phyloP scores from a whole-genome alignment of 257 asterid species.

The Ilex aquifolium region DNA sequence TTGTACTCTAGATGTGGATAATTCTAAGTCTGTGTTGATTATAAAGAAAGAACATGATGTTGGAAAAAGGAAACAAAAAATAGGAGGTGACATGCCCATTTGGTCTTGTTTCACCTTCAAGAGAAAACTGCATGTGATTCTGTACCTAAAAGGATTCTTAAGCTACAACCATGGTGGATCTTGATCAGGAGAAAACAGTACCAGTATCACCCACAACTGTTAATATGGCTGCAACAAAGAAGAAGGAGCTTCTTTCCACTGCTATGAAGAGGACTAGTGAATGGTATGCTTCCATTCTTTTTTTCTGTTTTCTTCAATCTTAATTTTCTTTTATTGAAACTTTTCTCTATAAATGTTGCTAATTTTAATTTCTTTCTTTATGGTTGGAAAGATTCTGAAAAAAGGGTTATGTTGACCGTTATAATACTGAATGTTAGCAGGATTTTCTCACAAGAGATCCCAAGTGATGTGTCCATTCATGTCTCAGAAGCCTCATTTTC shows the following conservation, averaged over 20 bases:
- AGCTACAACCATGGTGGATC: conserved; percentile 18
- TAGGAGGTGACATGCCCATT: not conserved
- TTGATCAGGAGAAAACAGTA: conserved; percentile 22
- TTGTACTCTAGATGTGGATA: not conserved
- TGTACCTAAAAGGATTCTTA: conserved; percentile 2
- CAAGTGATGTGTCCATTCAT: conserved; percentile 63
- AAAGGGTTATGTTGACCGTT: not conserved
- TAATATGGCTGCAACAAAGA: conserved; percentile 42
- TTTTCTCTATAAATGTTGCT: not conserved
- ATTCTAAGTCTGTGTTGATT: not conserved
- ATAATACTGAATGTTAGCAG: conserved; percentile 30
- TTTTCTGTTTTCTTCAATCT: not conserved
- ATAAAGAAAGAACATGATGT: not conserved
- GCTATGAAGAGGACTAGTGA: conserved; percentile 86
- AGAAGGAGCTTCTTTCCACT: conserved; percentile 59
- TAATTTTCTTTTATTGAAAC: not conserved
- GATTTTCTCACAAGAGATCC: conserved; percentile 82
- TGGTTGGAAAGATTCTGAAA: too few relatives aligned
- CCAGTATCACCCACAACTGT: conserved; percentile 9
- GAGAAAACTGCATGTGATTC: conserved; percentile 9
- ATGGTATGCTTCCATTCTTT: conserved; percentile 38
- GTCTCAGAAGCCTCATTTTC: conserved; percentile 68
- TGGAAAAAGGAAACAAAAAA: not conserved
- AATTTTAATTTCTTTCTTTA: too few relatives aligned
- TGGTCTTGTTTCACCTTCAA: too few relatives aligned